phyloP scores from a whole-genome alignment of 1,284 basidiomycete genomes.

The Pterula multifida region DNA sequence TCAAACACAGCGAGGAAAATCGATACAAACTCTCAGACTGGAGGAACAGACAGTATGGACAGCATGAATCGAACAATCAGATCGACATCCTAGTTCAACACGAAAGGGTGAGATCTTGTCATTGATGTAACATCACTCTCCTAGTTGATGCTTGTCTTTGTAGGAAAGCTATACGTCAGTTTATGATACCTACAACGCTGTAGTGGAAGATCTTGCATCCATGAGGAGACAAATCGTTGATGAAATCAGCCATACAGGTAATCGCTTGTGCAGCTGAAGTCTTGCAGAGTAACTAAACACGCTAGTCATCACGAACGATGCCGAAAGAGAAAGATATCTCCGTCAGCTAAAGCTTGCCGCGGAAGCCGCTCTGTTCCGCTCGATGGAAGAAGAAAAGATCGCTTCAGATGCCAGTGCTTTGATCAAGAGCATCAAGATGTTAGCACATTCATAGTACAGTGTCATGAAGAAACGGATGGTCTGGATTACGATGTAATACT shows the following conservation, averaged over 20 bases:
- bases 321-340: not conserved
- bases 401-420: conserved; percentile 24
- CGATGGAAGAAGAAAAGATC: conserved; percentile 12
- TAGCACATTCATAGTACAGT: conserved; percentile 17
- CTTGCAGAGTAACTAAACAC: not conserved
- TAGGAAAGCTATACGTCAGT: not conserved
- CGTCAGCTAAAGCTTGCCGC: not conserved
- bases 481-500: too few species aligned
- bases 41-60: not conserved
- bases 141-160: not conserved
- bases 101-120: not conserved
- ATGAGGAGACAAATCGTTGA: not conserved
- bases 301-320: not conserved
- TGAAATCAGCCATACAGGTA: not conserved
- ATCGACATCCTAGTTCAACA: not conserved
- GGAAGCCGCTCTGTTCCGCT: not conserved
- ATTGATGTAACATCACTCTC: too few species aligned
- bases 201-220: not conserved
- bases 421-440: conserved; percentile 24
- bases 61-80: not conserved
- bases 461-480: too few species aligned
- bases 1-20: not conserved
- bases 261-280: not conserved
- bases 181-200: not conserved
- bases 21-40: not conserved